Percentiles rank a stretch among this genome's conserved stretches.
Conservation (phyloP, 495 filamentous ascomycete species). For the Aspergillus sclerotioniger region DNA sequence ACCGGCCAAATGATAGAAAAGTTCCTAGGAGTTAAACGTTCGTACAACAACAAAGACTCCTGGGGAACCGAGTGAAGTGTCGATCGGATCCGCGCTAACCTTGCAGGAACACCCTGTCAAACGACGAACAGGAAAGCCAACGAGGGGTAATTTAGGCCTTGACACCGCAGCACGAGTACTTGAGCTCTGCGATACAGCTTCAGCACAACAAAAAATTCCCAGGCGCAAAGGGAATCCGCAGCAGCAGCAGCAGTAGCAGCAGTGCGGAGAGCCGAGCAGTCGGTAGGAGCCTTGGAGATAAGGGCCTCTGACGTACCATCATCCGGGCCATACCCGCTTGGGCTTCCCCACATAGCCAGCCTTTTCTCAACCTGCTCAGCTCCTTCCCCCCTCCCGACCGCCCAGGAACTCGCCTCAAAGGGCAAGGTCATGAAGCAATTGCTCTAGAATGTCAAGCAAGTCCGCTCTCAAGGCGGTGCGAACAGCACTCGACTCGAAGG, state of each 20-base stretch:
- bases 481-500: conserved; percentile 71
- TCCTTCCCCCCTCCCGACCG: conserved; percentile 1
- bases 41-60: background rate
- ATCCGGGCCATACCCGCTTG: conserved; percentile 3
- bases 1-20: background rate
- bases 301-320: conserved; percentile 23
- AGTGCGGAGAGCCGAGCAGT: background rate
- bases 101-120: background rate
- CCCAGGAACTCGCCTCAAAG: background rate
- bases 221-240: too few species aligned
- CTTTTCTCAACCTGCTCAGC: conserved; percentile 13
- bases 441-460: conserved; percentile 60
- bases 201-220: too few species aligned
- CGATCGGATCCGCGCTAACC: background rate
- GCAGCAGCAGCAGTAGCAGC: too few species aligned
- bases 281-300: background rate
- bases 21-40: background rate
- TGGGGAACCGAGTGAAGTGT: conserved; percentile 2
- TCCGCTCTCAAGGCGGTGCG: conserved; percentile 80
- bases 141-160: background rate
- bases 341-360: conserved; percentile 22
- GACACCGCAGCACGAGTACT: too few species aligned
- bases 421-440: conserved; percentile 22
- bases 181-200: too few species aligned
- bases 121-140: background rate